A percentile compares a stretch with the other conserved stretches of the same genome.
These are phyloP conservation scores for Termitomyces sp. DNA, from an alignment of 768 basidiomycete species.

Conservation along the genomic window DNA sequence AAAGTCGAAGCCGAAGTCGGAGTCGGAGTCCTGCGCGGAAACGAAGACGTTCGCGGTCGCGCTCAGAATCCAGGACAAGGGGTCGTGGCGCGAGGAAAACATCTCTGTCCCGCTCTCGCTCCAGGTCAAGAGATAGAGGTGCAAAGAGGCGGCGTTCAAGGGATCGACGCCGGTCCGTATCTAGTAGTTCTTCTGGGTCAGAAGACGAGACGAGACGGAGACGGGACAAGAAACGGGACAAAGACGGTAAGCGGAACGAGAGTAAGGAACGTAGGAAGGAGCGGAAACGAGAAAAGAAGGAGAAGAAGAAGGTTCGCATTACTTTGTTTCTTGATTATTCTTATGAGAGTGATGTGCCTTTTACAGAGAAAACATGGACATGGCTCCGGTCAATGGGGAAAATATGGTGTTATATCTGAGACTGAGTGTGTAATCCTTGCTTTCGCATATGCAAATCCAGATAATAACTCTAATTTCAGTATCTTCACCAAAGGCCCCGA, in stretches of 20 bases:
- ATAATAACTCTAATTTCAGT: constrained; percentile 35
- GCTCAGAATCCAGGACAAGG: constrained; percentile 28
- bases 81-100: constrained; percentile 27
- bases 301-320: constrained; percentile 42
- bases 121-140: constrained; percentile 19
- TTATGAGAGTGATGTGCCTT: neutral
- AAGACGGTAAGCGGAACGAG: constrained; percentile 43
- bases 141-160: constrained; percentile 10
- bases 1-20: constrained; percentile 20
- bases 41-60: constrained; percentile 31
- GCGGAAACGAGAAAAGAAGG: constrained; percentile 53
- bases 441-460: neutral
- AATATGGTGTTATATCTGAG: constrained; percentile 84
- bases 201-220: constrained; percentile 43
- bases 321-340: neutral
- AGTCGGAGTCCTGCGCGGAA: constrained; percentile 31
- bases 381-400: constrained; percentile 75
- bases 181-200: constrained; percentile 35
- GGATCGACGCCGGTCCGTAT: constrained; percentile 28
- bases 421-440: constrained; percentile 57
- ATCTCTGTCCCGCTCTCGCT: constrained; percentile 31
- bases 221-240: constrained; percentile 41
- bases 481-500: constrained; percentile 81
- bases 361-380: constrained; percentile 54
- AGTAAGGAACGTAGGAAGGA: constrained; percentile 34